Evolutionary conservation across 2,329 filamentous ascomycete genomes (phyloP).

Genomic region (Kalmusia sp.): DNA sequence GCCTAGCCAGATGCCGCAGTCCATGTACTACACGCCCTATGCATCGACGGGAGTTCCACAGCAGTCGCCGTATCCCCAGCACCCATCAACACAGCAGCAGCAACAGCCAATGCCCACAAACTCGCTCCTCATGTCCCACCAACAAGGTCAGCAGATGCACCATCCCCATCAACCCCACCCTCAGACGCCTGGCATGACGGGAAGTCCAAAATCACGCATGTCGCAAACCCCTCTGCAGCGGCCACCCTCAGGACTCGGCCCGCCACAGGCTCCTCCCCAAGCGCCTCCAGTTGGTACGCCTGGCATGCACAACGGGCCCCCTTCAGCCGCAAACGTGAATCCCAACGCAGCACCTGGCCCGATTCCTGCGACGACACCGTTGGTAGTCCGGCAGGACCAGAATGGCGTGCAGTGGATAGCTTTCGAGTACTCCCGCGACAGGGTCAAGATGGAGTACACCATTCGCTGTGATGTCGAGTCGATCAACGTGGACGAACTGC

Average conservation of each 20-base stretch:
- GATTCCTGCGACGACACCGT: constrained; percentile 93
- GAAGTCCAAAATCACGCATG: constrained; percentile 62
- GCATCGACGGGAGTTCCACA: constrained; percentile 56
- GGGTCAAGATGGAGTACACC: constrained; percentile 99
- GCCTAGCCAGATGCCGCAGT: constrained; percentile 77
- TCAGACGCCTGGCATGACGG: constrained; percentile 66
- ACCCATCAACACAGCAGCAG: constrained; percentile 61
- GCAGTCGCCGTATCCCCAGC: constrained; percentile 64
- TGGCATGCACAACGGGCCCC: constrained; percentile 49
- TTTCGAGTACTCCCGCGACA: constrained; percentile 95
- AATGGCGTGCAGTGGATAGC: constrained; percentile 99
- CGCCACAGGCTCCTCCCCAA: constrained; percentile 48
- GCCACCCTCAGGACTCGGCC: constrained; percentile 56
- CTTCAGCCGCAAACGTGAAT: constrained; percentile 66
- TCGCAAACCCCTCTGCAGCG: constrained; percentile 63
- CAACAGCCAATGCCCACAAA: constrained; percentile 61
- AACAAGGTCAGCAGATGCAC: constrained; percentile 49
- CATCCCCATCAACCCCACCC: constrained; percentile 52
- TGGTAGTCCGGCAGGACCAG: constrained; percentile 92
- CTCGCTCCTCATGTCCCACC: constrained; percentile 61
- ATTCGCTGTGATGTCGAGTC: constrained; percentile 98
- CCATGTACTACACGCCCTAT: constrained; percentile 77
- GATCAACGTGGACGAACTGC: constrained; percentile 85
- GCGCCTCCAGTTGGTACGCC: constrained; percentile 49
- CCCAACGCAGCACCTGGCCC: constrained; percentile 93